These are phyloP conservation scores for Nyssa sinensis DNA, from an alignment of 148 eudicot species.

Conservation along the genomic window DNA sequence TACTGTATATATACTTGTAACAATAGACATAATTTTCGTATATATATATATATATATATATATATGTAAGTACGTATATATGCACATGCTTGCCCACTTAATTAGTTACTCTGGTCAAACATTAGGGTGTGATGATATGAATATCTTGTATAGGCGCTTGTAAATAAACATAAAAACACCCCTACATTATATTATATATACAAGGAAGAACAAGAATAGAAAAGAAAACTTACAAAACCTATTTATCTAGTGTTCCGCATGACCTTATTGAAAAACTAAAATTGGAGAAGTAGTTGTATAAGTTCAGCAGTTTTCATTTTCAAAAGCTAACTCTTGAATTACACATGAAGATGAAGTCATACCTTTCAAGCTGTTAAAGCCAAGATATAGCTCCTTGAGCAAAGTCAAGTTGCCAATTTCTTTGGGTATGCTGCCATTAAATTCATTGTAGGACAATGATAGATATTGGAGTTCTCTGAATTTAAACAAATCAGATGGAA, in stretches of 20 bases:
- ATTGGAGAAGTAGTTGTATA: too few relatives aligned
- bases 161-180: neutral
- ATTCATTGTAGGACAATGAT: neutral
- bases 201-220: neutral
- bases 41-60: too few relatives aligned
- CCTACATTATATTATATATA: neutral
- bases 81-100: too few relatives aligned
- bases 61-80: too few relatives aligned
- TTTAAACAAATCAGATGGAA: neutral
- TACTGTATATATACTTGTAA: too few relatives aligned
- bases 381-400: constrained; percentile 3
- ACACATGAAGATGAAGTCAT: neutral
- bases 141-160: neutral
- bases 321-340: too few relatives aligned
- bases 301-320: too few relatives aligned
- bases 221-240: neutral
- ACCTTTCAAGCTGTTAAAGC: neutral
- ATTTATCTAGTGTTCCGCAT: neutral
- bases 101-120: too few relatives aligned
- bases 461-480: constrained; percentile 5
- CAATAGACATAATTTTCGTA: too few relatives aligned
- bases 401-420: neutral
- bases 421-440: neutral
- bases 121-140: neutral
- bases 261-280: neutral